Percentiles rank a stretch among this genome's conserved stretches.
Evolutionary conservation across 352 stramenopile genomes (phyloP).

Genomic region (Globisporangium acanthophoron): DNA sequence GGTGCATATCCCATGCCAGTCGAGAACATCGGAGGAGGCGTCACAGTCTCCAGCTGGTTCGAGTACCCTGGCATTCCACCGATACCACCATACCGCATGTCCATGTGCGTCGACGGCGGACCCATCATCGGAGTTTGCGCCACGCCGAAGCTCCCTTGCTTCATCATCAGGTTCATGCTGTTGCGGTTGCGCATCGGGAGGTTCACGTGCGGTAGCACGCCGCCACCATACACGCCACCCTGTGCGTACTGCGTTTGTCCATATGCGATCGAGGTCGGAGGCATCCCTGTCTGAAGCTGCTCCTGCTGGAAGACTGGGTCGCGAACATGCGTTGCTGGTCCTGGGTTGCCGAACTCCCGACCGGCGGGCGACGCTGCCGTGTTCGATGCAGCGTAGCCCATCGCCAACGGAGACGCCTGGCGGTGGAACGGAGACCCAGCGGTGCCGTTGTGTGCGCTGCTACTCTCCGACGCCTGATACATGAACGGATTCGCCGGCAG

Average conservation of each 20-base stretch:
- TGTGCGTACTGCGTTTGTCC: slow-evolving; percentile 31
- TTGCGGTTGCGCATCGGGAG: slow-evolving; percentile 51
- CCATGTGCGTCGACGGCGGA: slow-evolving; percentile 8
- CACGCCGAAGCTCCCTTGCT: slow-evolving; percentile 27
- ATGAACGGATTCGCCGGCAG: slow-evolving; percentile 23
- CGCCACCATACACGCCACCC: slow-evolving; percentile 14
- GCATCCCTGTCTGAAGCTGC: slow-evolving; percentile 1
- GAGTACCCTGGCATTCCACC: slow-evolving; percentile 2
- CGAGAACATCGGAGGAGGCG: slow-evolving; percentile 14
- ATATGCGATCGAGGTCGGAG: slow-evolving; percentile 20
- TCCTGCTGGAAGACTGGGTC: slow-evolving; percentile 8
- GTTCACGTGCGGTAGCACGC: slow-evolving; percentile 38
- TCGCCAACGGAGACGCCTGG: slow-evolving; percentile 27
- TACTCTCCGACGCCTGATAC: slow-evolving; percentile 19
- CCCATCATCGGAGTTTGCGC: slow-evolving; percentile 22
- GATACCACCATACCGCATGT: slow-evolving; percentile 5
- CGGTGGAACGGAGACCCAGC: slow-evolving; percentile 12
- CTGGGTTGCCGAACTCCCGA: slow-evolving; percentile 2
- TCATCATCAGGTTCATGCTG: slow-evolving; percentile 34
- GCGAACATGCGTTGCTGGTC: slow-evolving; percentile 7
- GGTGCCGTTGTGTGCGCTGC: slow-evolving; percentile 8
- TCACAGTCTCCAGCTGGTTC: slow-evolving; percentile 19
- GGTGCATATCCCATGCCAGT: slow-evolving; percentile 33
- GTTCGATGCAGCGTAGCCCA: slow-evolving; percentile 22
- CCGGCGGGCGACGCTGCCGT: neutral